phyloP scores from a whole-genome alignment of 495 filamentous ascomycete genomes.

The Penicillium subrubescens region DNA sequence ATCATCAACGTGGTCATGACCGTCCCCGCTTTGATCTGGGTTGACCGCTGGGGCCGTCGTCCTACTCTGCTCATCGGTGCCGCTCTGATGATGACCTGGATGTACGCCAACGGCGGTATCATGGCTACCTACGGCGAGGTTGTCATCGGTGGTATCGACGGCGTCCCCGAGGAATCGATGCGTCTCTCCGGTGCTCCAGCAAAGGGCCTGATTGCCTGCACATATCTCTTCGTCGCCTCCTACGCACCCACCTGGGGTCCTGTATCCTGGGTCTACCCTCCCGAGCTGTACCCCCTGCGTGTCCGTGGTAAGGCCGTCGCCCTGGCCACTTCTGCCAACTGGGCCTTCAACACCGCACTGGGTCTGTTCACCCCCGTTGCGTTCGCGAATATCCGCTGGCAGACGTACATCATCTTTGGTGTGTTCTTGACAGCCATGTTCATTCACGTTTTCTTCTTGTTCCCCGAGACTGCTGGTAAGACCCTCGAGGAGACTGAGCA shows the following conservation, averaged over 20 bases:
- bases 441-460: conserved; percentile 75
- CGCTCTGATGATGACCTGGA: conserved; percentile 66
- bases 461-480: conserved; percentile 80
- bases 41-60: conserved; percentile 64
- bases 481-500: conserved; percentile 75
- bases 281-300: conserved; percentile 66
- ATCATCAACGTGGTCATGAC: conserved; percentile 58
- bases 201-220: conserved; percentile 62
- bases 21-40: conserved; percentile 56
- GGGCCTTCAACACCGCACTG: conserved; percentile 78
- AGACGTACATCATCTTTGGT: conserved; percentile 74
- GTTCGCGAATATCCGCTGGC: conserved; percentile 71
- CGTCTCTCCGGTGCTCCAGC: conserved; percentile 42
- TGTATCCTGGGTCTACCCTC: conserved; percentile 65
- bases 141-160: conserved; percentile 48
- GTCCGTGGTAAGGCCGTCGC: conserved; percentile 67
- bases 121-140: conserved; percentile 56
- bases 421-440: conserved; percentile 70
- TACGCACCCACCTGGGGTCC: conserved; percentile 63
- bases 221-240: conserved; percentile 65
- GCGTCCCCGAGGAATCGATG: conserved; percentile 39
- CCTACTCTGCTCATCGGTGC: conserved; percentile 66
- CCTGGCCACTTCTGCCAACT: conserved; percentile 68
- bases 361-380: conserved; percentile 73
- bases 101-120: conserved; percentile 68